A percentile compares a stretch with the other conserved stretches of the same genome.
These are phyloP conservation scores for Leersia perrieri DNA, from an alignment of 176 grass and related monocot genomes.

Conservation along the genomic window DNA sequence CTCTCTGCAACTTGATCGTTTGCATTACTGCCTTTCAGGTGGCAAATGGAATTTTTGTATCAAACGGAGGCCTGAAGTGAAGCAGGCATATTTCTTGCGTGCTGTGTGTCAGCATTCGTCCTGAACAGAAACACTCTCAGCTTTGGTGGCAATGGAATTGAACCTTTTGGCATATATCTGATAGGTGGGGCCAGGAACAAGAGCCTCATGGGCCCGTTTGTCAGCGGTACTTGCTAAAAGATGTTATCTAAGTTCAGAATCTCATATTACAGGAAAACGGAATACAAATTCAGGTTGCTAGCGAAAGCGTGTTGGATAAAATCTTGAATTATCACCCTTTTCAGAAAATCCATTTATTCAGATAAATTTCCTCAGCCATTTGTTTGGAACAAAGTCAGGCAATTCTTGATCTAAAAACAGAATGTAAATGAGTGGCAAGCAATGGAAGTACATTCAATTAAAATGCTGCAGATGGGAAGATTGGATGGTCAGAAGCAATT, in stretches of 20 bases:
- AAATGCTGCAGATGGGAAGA: constrained; percentile 1
- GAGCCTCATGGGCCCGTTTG: not conserved
- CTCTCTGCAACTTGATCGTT: constrained; percentile 10
- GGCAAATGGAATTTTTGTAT: constrained; percentile 23
- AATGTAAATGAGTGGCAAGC: not conserved
- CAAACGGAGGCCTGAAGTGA: not conserved
- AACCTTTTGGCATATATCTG: not conserved
- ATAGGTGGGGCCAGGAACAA: not conserved
- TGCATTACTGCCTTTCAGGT: constrained; percentile 21
- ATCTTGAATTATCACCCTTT: not conserved
- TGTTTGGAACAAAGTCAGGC: not conserved
- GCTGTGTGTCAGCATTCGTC: constrained; percentile 3
- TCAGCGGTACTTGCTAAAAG: not conserved
- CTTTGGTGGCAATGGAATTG: constrained; percentile 10
- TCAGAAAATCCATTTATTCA: not conserved
- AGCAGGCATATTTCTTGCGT: not conserved
- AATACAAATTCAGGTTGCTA: not conserved
- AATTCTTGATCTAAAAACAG: constrained; percentile 10
- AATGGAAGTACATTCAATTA: not conserved
- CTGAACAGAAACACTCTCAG: not conserved
- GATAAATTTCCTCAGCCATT: not conserved
- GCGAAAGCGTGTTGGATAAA: not conserved
- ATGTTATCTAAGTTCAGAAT: not conserved
- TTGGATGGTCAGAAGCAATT: constrained; percentile 16
- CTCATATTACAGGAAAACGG: not conserved